Base-by-base conservation (phyloP, 768 basidiomycete genomes). In the Xanthoconium stramineum region DNA sequence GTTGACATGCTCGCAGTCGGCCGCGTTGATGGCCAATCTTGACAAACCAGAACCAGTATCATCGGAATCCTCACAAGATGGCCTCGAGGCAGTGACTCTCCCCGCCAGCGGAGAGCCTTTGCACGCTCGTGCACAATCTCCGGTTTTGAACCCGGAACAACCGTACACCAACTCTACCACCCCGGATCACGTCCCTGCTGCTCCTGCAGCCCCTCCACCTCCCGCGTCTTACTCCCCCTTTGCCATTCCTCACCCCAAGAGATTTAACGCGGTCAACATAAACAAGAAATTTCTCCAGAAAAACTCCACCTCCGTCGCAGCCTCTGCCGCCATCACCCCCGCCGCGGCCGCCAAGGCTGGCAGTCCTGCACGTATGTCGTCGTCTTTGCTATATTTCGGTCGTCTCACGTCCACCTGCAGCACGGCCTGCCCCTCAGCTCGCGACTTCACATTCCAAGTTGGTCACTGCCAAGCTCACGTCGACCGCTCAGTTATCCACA, bases 241-340 rank as follows among this genome's bases (percentile, higher is more conserved):
- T 24, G 63, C 65, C 17, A 63, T 71, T 5, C 80, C 81, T 2
- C 86, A 84, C 59, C 81, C 83, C 32, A 98, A 98, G 79, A 86
- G 88, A 66, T 95, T 94, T 73, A 91, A 78, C 68, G 83, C 92
- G 30, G 84, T 93, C 59, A 94, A 93, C 69, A 92, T 98, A 72
- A 96, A 92, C 78, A 96, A 94, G 83, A 93, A 91, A 73, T 98
- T 98, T 72, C 77, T 98, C 42, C 90, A 94, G 77, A 96, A 95
- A 80, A 89, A 88, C 53, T 84, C 84, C 7, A 72, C 85, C 42
- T 76, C 83, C 40, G 73, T 76, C 46, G 69, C 83, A 28, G 65
- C 76, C 36, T 74, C 82, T 19, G 64, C 76, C 47, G 73, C 78
- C 29, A 72, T 80, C 20, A 68, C 70, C 48, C 76, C 78, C 33